These are phyloP conservation scores for Escovopsis sp. DNA, from an alignment of 2,329 filamentous ascomycete genomes.

Conservation along the genomic window DNA sequence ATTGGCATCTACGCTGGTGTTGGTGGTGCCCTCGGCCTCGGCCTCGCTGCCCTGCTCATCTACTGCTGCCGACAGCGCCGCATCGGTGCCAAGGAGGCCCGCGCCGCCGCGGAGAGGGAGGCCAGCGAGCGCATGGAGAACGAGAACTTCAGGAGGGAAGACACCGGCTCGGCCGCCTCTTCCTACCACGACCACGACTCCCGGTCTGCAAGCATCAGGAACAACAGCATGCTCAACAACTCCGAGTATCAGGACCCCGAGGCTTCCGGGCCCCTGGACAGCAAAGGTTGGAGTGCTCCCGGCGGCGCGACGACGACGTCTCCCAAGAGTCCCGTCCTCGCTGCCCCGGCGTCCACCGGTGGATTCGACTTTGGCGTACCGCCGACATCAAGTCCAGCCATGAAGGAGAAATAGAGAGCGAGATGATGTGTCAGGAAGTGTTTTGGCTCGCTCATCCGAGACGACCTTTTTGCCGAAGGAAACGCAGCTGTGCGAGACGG, in stretches of 20 bases:
- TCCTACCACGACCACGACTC: conserved; percentile 11
- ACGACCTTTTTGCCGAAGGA: not conserved
- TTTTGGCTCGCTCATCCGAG: not conserved
- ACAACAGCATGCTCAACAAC: conserved; percentile 4
- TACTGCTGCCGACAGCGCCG: conserved; percentile 42
- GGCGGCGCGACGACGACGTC: conserved; percentile 3
- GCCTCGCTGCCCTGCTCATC: conserved; percentile 28
- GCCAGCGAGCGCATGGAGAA: conserved; percentile 35
- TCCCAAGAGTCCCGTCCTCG: conserved; percentile 3
- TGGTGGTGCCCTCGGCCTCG: conserved; percentile 26
- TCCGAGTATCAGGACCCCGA: conserved; percentile 9
- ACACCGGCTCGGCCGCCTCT: conserved; percentile 28
- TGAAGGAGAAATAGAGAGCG: not conserved
- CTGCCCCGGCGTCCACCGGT: conserved; percentile 6
- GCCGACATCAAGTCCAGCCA: conserved; percentile 2
- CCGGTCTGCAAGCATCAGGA: conserved; percentile 3
- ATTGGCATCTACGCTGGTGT: conserved; percentile 35
- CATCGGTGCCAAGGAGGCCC: conserved; percentile 35
- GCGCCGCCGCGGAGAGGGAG: conserved; percentile 25
- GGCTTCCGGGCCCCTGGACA: conserved; percentile 7
- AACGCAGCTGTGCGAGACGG: conserved; percentile 3
- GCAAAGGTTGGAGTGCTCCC: conserved; percentile 5
- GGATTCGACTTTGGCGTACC: conserved; percentile 9
- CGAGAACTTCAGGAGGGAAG: conserved; percentile 31
- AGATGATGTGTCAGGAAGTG: not conserved